phyloP scores from a whole-genome alignment of 352 stramenopile species.

The Thalassiosira ordinaria region DNA sequence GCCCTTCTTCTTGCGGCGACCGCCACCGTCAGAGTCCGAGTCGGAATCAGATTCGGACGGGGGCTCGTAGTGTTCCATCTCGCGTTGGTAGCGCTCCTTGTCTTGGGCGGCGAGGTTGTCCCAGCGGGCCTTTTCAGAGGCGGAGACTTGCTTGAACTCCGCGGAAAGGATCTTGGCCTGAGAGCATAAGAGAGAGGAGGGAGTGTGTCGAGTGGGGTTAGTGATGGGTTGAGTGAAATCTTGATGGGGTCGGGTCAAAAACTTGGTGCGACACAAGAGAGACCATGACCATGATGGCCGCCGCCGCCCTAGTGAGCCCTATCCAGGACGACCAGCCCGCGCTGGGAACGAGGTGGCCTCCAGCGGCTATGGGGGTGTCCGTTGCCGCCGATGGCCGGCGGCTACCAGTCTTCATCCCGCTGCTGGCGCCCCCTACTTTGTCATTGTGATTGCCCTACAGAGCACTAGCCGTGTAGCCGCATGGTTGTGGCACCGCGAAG shows the following conservation, averaged over 20 bases:
- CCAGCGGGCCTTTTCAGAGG: constrained; percentile 73
- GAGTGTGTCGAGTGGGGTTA: background rate
- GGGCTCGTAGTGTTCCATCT: constrained; percentile 81
- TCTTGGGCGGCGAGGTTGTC: constrained; percentile 91
- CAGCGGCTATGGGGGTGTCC: too few relatives aligned
- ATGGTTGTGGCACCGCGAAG: too few relatives aligned
- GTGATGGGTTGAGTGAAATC: constrained; percentile 13
- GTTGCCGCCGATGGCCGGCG: too few relatives aligned
- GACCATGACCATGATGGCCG: too few relatives aligned
- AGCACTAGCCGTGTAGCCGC: too few relatives aligned
- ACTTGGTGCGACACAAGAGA: too few relatives aligned
- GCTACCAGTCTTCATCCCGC: too few relatives aligned
- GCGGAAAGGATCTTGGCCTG: constrained; percentile 69
- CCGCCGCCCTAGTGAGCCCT: too few relatives aligned
- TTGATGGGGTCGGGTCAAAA: background rate
- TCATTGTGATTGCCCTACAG: too few relatives aligned
- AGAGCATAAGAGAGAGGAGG: background rate
- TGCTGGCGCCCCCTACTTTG: too few relatives aligned
- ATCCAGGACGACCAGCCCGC: too few relatives aligned
- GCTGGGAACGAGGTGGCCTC: too few relatives aligned
- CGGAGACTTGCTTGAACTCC: constrained; percentile 66
- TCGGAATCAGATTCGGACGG: constrained; percentile 63
- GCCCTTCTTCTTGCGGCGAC: constrained; percentile 59
- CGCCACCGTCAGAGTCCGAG: constrained; percentile 74
- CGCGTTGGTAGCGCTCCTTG: constrained; percentile 89